A percentile compares a stretch with the other conserved stretches of the same genome.
These are phyloP conservation scores for Mycosarcoma maydis DNA, from an alignment of 1,284 basidiomycete species.

Conservation along the genomic window DNA sequence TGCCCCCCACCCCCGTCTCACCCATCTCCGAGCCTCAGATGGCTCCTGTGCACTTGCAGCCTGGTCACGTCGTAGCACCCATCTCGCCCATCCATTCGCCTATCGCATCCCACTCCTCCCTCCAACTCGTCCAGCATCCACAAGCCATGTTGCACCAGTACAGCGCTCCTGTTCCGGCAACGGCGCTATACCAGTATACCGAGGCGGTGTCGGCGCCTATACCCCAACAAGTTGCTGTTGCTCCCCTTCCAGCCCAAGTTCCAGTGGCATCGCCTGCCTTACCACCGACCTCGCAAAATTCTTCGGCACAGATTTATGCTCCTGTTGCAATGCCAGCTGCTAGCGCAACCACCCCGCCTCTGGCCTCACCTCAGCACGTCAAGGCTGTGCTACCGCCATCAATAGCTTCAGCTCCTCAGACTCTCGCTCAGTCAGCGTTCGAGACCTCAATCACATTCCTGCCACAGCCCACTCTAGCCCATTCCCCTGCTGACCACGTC, in stretches of 20 bases:
- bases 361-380: not conserved
- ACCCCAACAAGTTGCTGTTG: slow-evolving; percentile 3
- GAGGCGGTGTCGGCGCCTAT: slow-evolving; percentile 2
- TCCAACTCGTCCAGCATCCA: slow-evolving; percentile 26
- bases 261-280: slow-evolving; percentile 1
- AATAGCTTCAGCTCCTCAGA: not conserved
- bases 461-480: slow-evolving; percentile 22
- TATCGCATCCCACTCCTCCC: slow-evolving; percentile 26
- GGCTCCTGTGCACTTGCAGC: slow-evolving; percentile 26
- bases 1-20: slow-evolving; percentile 33
- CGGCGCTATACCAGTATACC: not conserved
- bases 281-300: not conserved
- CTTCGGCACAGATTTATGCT: slow-evolving; percentile 22
- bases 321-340: slow-evolving; percentile 24
- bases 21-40: slow-evolving; percentile 12
- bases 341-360: not conserved
- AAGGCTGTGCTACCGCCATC: not conserved
- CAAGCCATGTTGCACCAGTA: slow-evolving; percentile 4
- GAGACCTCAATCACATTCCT: not conserved
- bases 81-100: slow-evolving; percentile 40
- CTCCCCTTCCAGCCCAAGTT: not conserved
- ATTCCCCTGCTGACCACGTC: slow-evolving; percentile 29
- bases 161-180: not conserved
- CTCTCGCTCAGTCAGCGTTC: not conserved
- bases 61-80: slow-evolving; percentile 32